Evolutionary conservation across 2,329 filamentous ascomycete species (phyloP).

Genomic region (Ustulina deusta): DNA sequence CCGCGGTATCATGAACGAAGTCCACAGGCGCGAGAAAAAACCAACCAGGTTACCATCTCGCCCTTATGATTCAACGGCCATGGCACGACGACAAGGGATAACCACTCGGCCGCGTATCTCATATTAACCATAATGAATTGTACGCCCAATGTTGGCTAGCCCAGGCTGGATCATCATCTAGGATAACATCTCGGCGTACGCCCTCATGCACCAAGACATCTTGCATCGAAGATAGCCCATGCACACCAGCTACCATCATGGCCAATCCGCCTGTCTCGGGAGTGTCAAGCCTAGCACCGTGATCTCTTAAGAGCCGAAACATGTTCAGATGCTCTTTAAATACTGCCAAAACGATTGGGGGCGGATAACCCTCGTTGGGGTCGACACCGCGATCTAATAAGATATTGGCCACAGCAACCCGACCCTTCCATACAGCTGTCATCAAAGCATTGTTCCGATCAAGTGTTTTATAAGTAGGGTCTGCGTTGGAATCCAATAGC

Average conservation of each 20-base stretch:
- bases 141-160: too few relatives aligned
- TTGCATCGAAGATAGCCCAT: constrained; percentile 36
- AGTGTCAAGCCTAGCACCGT: constrained; percentile 36
- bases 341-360: constrained; percentile 26
- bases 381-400: background rate
- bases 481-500: background rate
- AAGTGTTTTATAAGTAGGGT: background rate
- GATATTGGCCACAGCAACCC: background rate
- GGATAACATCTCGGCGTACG: constrained; percentile 14
- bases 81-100: too few relatives aligned
- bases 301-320: constrained; percentile 31
- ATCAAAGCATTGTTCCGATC: background rate
- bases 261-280: constrained; percentile 37
- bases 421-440: background rate
- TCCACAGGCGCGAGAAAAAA: too few relatives aligned
- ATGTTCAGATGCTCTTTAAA: constrained; percentile 37
- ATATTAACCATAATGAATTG: too few relatives aligned
- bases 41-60: too few relatives aligned
- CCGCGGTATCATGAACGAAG: too few relatives aligned
- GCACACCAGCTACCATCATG: constrained; percentile 24
- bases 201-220: constrained; percentile 31
- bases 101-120: too few relatives aligned
- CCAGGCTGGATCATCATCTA: too few relatives aligned
- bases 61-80: too few relatives aligned
- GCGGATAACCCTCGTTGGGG: background rate